phyloP scores from a whole-genome alignment of 306 rosid genomes.

The Cucurbita maxima region DNA sequence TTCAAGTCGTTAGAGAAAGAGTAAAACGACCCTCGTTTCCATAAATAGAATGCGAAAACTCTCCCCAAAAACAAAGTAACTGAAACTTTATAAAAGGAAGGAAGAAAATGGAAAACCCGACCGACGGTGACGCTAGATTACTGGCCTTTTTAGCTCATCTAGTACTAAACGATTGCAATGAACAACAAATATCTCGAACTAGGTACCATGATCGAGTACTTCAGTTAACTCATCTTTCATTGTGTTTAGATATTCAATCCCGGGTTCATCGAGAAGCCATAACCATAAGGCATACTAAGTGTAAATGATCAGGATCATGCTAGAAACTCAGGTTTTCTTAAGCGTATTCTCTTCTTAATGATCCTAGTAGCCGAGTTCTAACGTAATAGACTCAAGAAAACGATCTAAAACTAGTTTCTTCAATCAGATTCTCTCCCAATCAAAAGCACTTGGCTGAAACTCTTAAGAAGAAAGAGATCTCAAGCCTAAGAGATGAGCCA shows the following conservation, averaged over 20 bases:
- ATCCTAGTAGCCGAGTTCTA: background rate
- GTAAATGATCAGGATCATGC: background rate
- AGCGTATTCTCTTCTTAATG: background rate
- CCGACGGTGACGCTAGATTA: background rate
- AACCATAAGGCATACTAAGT: background rate
- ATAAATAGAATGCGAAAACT: background rate
- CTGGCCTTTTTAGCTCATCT: background rate
- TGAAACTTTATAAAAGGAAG: background rate
- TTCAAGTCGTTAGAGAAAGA: background rate
- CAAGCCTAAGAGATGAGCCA: background rate
- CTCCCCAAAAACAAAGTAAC: background rate
- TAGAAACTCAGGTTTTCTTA: background rate
- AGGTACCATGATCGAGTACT: background rate
- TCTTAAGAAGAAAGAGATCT: background rate
- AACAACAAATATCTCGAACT: background rate
- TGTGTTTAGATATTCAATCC: background rate
- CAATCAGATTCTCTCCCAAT: background rate
- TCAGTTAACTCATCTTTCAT: background rate
- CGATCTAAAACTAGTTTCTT: background rate
- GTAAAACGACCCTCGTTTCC: background rate
- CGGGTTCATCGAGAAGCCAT: background rate
- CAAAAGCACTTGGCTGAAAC: background rate
- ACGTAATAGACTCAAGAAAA: background rate
- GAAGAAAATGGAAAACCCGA: background rate
- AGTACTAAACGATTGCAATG: background rate